Conservation (phyloP, 257 asterid species). For the Solanum appendiculatum region DNA sequence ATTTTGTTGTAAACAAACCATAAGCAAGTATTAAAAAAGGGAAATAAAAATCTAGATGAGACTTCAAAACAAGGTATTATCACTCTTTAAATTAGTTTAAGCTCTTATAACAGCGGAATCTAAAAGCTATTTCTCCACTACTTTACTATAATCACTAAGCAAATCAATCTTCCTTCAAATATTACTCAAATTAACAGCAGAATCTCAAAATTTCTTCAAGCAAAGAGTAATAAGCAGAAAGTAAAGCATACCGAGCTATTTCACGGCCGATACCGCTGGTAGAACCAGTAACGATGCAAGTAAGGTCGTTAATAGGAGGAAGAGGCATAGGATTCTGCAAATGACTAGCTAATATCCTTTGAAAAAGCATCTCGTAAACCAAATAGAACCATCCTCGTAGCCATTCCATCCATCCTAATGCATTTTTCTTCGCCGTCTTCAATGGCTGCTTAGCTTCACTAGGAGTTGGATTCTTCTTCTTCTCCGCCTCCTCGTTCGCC, state of each 20-base stretch:
- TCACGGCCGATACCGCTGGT: slow-evolving; percentile 96
- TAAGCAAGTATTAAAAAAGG: background rate
- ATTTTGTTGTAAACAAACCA: background rate
- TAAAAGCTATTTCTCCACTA: background rate
- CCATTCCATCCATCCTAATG: slow-evolving; percentile 91
- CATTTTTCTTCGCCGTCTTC: slow-evolving; percentile 40
- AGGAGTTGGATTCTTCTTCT: slow-evolving; percentile 9
- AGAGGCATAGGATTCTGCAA: slow-evolving; percentile 78
- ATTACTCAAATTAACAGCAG: background rate
- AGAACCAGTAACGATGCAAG: slow-evolving; percentile 88
- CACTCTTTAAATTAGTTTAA: background rate
- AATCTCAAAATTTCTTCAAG: background rate
- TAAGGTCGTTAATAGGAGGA: slow-evolving; percentile 67
- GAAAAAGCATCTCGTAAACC: slow-evolving; percentile 75
- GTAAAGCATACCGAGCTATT: slow-evolving; percentile 46
- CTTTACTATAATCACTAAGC: background rate
- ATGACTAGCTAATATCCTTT: slow-evolving; percentile 90
- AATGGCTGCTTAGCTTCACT: slow-evolving; percentile 3
- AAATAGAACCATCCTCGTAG: slow-evolving; percentile 62
- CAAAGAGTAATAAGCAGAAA: background rate
- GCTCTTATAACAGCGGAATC: background rate
- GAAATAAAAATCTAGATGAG: background rate
- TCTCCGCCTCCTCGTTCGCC: slow-evolving; percentile 10
- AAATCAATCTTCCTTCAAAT: background rate
- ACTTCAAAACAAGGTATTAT: background rate